A percentile compares a stretch with the other conserved stretches of the same genome.
Evolutionary conservation across 192 early-diverging fungal genomes (phyloP).

Genomic region (Dissophora ornata): DNA sequence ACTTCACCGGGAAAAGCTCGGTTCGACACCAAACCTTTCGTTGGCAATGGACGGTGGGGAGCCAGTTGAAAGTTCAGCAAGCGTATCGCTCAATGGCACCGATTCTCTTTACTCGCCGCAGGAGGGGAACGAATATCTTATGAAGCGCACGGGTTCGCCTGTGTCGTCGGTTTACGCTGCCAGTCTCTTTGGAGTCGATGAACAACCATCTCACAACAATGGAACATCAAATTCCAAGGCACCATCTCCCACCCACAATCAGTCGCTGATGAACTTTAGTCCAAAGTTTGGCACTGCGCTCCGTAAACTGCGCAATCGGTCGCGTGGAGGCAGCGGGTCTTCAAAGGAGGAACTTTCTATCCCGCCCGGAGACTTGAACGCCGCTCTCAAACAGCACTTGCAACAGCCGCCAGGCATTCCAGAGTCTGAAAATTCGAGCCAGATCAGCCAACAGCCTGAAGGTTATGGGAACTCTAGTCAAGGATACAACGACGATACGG

Average conservation of each 20-base stretch:
- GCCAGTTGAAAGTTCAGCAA: not conserved
- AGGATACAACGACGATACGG: no score
- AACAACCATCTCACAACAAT: not conserved
- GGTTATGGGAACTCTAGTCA: no score
- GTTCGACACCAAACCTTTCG: conserved; percentile 34
- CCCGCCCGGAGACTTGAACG: conserved; percentile 8
- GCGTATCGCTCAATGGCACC: not conserved
- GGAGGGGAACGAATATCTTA: conserved; percentile 8
- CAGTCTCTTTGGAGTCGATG: conserved; percentile 20
- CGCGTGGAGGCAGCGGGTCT: conserved; percentile 12
- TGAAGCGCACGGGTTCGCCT: conserved; percentile 2
- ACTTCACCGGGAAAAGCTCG: conserved; percentile 31
- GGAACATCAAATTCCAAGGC: no score
- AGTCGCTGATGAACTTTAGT: conserved; percentile 12
- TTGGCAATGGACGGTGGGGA: not conserved
- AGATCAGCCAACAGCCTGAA: no score
- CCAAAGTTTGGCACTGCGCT: conserved; percentile 14
- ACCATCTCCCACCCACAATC: no score
- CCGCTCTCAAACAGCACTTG: not conserved
- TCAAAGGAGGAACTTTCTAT: conserved; percentile 16
- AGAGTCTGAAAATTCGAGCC: conserved; percentile 10
- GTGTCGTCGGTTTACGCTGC: conserved; percentile 23
- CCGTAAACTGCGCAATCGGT: conserved; percentile 20
- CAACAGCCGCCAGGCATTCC: no score
- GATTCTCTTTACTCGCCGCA: not conserved